Percentiles rank a stretch among this genome's conserved stretches.
Conservation (phyloP, 148 eudicot genomes). For the Fagopyrum tataricum region DNA sequence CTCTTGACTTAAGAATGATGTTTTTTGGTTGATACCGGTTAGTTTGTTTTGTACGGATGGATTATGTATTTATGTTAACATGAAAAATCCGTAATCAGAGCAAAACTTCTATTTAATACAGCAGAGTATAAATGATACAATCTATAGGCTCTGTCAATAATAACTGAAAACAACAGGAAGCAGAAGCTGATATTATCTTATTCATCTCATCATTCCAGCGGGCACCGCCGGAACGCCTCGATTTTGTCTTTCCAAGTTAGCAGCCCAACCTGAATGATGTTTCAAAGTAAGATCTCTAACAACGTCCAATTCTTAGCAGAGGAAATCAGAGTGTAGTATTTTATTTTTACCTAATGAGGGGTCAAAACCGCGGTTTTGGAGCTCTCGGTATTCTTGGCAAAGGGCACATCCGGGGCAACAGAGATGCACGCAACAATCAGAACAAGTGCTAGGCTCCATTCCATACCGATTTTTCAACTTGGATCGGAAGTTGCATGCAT, state of each 20-base stretch:
- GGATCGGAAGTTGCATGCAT: constrained; percentile 28
- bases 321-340: neutral
- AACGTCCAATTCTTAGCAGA: too few species aligned
- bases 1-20: neutral
- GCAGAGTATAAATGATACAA: neutral
- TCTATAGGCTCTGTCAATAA: neutral
- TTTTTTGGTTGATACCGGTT: neutral
- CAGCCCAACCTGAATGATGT: neutral
- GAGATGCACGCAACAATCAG: constrained; percentile 27
- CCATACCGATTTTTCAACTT: constrained; percentile 25
- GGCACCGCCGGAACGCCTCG: neutral
- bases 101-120: neutral
- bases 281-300: neutral
- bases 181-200: neutral
- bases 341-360: neutral
- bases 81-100: too few species aligned
- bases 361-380: constrained; percentile 30
- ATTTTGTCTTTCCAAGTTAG: neutral
- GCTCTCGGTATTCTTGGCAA: constrained; percentile 51
- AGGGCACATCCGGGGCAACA: constrained; percentile 38
- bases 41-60: neutral
- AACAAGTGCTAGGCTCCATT: constrained; percentile 19
- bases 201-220: constrained; percentile 6
- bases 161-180: neutral
- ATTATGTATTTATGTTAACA: too few species aligned